Evolutionary conservation across 2,329 filamentous ascomycete genomes (phyloP).

Genomic region (Alternaria hordeiaustralica): DNA sequence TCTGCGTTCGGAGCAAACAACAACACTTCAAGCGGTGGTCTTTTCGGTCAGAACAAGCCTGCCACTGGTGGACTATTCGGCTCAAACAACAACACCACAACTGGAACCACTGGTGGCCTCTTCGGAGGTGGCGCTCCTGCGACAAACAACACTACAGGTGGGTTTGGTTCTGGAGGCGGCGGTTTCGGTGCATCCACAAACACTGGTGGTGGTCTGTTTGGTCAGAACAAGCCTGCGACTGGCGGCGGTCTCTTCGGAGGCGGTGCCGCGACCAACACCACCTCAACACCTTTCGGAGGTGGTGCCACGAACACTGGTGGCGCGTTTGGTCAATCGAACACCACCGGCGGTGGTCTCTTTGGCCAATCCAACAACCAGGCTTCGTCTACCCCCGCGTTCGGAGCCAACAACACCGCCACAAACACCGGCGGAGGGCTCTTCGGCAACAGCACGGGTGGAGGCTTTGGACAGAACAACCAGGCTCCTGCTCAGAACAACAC

Average conservation of each 20-base stretch:
- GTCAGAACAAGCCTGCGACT: slow-evolving; percentile 48
- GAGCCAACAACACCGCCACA: slow-evolving; percentile 32
- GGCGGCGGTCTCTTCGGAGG: slow-evolving; percentile 44
- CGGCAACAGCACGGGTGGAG: slow-evolving; percentile 31
- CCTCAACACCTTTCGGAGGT: slow-evolving; percentile 36
- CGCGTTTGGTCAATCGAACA: slow-evolving; percentile 36
- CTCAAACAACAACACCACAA: slow-evolving; percentile 35
- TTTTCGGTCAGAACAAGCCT: slow-evolving; percentile 45
- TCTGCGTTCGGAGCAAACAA: slow-evolving; percentile 35
- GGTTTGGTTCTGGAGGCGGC: slow-evolving; percentile 37
- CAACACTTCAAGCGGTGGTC: slow-evolving; percentile 38
- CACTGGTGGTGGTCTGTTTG: slow-evolving; percentile 57
- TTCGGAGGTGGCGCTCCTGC: slow-evolving; percentile 42
- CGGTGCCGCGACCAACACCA: slow-evolving; percentile 32
- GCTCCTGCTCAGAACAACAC: slow-evolving; percentile 29
- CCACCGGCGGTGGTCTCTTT: slow-evolving; percentile 45
- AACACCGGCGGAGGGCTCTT: slow-evolving; percentile 39
- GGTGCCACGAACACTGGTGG: slow-evolving; percentile 30
- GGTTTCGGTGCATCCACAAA: slow-evolving; percentile 42
- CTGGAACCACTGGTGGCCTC: slow-evolving; percentile 39
- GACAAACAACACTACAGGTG: slow-evolving; percentile 32
- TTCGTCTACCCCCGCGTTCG: slow-evolving; percentile 36
- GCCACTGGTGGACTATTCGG: slow-evolving; percentile 50
- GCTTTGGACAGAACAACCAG: slow-evolving; percentile 44
- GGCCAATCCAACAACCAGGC: slow-evolving; percentile 38